These are phyloP conservation scores for Tylopilus plumbeoviolaceoides DNA, from an alignment of 768 basidiomycete genomes.

Conservation along the genomic window DNA sequence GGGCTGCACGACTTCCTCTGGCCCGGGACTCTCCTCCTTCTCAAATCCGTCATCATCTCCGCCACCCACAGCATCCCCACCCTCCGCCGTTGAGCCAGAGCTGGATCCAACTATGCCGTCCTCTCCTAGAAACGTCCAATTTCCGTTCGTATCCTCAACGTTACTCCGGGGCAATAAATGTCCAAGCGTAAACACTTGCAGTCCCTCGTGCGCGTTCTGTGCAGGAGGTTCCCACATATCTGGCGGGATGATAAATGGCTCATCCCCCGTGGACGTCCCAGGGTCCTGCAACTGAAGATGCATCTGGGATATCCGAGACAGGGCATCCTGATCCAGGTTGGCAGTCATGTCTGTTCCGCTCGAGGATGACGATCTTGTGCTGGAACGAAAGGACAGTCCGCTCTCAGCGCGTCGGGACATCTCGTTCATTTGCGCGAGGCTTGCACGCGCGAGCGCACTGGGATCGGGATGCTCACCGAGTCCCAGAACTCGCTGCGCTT, in stretches of 20 bases:
- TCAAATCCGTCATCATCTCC: conserved; percentile 23
- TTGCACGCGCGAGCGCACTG: conserved; percentile 58
- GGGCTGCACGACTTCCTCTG: conserved; percentile 40
- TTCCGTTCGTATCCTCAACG: conserved; percentile 49
- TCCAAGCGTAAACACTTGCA: conserved; percentile 79
- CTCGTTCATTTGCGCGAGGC: conserved; percentile 76
- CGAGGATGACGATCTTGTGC: conserved; percentile 16
- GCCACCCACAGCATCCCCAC: conserved; percentile 19
- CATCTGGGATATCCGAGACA: conserved; percentile 45
- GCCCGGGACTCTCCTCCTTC: conserved; percentile 25
- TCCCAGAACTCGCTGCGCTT: conserved; percentile 50
- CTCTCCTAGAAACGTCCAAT: conserved; percentile 54
- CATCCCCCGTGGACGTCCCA: conserved; percentile 24
- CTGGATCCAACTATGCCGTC: conserved; percentile 10
- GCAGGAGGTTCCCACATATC: conserved; percentile 25
- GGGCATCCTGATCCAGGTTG: conserved; percentile 37
- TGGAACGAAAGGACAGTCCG: conserved; percentile 26
- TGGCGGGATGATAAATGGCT: conserved; percentile 27
- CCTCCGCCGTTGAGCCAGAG: conserved; percentile 13
- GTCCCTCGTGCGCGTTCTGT: conserved; percentile 49
- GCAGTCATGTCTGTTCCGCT: conserved; percentile 14
- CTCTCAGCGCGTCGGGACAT: conserved; percentile 60
- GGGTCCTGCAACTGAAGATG: conserved; percentile 42
- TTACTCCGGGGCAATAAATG: conserved; percentile 62
- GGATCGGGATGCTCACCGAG: conserved; percentile 41